Conservation (phyloP, 495 filamentous ascomycete genomes). For the Hypoxylon rickii region DNA sequence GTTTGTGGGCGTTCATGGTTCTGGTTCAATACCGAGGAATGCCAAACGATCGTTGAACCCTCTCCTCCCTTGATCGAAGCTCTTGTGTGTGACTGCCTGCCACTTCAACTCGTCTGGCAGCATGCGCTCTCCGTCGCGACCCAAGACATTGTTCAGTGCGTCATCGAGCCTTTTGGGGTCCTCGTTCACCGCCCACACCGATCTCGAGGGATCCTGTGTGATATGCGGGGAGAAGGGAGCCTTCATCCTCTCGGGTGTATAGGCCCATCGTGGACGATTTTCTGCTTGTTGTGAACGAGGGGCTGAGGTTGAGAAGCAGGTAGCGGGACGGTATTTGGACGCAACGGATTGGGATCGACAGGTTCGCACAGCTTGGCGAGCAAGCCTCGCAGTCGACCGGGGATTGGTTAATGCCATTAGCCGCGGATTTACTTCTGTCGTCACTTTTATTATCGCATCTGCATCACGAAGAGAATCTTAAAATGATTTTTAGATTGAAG, state of each 20-base stretch:
- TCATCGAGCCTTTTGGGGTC: constrained; percentile 72
- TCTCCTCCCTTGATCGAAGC: constrained; percentile 92
- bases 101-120: constrained; percentile 92
- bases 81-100: constrained; percentile 97
- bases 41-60: constrained; percentile 93
- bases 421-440: constrained; percentile 1
- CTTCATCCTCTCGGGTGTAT: constrained; percentile 77
- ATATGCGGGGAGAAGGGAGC: constrained; percentile 66
- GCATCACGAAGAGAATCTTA: too few species aligned
- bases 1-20: background rate
- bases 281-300: constrained; percentile 15
- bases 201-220: constrained; percentile 51
- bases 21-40: constrained; percentile 88
- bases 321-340: constrained; percentile 6
- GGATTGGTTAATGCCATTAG: constrained; percentile 35
- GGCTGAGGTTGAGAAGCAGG: constrained; percentile 8
- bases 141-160: constrained; percentile 74
- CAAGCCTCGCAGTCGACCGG: constrained; percentile 27
- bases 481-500: too few species aligned
- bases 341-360: constrained; percentile 14
- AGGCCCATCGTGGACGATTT: constrained; percentile 72
- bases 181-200: constrained; percentile 70
- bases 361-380: constrained; percentile 26
- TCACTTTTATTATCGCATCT: constrained; percentile 15
- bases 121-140: constrained; percentile 67